A percentile compares a stretch with the other conserved stretches of the same genome.
Conservation (phyloP, 2,329 filamentous ascomycete species). For the Exophiala sideris region DNA sequence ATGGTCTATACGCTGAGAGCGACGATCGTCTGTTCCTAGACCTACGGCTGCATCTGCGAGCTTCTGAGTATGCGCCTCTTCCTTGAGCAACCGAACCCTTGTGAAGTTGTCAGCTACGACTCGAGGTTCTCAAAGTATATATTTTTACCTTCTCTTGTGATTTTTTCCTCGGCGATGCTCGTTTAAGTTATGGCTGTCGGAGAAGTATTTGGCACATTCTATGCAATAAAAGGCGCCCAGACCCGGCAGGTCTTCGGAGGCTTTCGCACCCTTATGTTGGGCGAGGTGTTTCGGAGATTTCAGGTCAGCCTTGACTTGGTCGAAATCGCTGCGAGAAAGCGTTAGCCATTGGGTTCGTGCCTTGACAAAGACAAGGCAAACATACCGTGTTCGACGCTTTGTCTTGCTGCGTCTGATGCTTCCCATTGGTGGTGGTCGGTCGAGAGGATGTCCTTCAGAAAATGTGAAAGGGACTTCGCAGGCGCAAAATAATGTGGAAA, state of each 20-base stretch:
- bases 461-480: neutral
- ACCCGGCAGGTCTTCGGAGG: slow-evolving; percentile 80
- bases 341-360: slow-evolving; percentile 9
- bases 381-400: slow-evolving; percentile 65
- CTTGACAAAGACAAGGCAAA: slow-evolving; percentile 5
- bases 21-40: slow-evolving; percentile 65
- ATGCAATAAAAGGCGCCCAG: slow-evolving; percentile 83
- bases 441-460: neutral
- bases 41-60: slow-evolving; percentile 79
- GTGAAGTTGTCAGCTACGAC: slow-evolving; percentile 7
- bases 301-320: slow-evolving; percentile 85
- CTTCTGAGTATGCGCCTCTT: slow-evolving; percentile 82
- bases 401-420: slow-evolving; percentile 68
- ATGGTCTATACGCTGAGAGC: neutral
- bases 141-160: slow-evolving; percentile 76
- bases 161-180: slow-evolving; percentile 82
- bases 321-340: slow-evolving; percentile 66
- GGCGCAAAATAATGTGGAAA: neutral
- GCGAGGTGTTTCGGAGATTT: slow-evolving; percentile 73
- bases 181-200: slow-evolving; percentile 71
- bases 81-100: slow-evolving; percentile 76
- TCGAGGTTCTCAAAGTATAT: slow-evolving; percentile 16
- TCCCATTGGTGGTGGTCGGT: slow-evolving; percentile 55
- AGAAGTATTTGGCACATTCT: slow-evolving; percentile 96
- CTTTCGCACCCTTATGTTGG: slow-evolving; percentile 74